Evolutionary conservation across 208 protist genomes (phyloP).

Genomic region (Lotmaria passim): DNA sequence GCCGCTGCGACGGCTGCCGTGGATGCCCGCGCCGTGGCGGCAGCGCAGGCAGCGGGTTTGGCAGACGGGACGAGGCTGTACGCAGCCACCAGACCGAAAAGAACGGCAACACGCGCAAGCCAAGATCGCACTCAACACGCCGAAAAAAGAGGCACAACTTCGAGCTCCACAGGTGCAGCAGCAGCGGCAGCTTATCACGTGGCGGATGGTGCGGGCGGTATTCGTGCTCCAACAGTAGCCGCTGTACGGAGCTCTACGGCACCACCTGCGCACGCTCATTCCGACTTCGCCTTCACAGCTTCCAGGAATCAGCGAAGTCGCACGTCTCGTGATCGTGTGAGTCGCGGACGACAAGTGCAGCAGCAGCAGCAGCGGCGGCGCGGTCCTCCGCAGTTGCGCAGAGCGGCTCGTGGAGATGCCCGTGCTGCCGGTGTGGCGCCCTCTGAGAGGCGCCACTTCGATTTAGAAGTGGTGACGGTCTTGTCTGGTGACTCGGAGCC

Average conservation of each 20-base stretch:
- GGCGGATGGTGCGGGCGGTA: too few relatives aligned
- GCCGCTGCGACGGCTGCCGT: slow-evolving; percentile 3
- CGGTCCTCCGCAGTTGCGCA: background rate
- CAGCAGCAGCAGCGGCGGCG: background rate
- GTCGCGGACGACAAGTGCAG: background rate
- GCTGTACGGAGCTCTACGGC: too few relatives aligned
- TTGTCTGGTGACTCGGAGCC: slow-evolving; percentile 12
- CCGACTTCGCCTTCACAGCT: background rate
- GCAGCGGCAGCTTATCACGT: too few relatives aligned
- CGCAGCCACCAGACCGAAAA: background rate
- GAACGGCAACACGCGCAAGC: too few relatives aligned
- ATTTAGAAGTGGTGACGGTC: slow-evolving; percentile 22
- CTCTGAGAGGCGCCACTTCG: slow-evolving; percentile 5
- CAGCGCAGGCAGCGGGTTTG: slow-evolving; percentile 15
- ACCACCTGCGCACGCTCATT: too few relatives aligned
- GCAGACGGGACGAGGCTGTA: slow-evolving; percentile 24
- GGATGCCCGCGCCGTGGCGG: slow-evolving; percentile 9
- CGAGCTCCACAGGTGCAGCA: too few relatives aligned
- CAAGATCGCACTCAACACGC: too few relatives aligned
- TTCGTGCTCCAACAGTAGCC: too few relatives aligned
- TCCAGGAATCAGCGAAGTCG: background rate
- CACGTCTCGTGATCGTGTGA: background rate
- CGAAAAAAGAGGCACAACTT: too few relatives aligned
- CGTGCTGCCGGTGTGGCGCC: background rate
- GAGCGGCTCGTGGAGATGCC: background rate